A percentile compares a stretch with the other conserved stretches of the same genome.
These are phyloP conservation scores for Kodamaea plutei DNA, from an alignment of 1,139 yeast species.

Conservation along the genomic window DNA sequence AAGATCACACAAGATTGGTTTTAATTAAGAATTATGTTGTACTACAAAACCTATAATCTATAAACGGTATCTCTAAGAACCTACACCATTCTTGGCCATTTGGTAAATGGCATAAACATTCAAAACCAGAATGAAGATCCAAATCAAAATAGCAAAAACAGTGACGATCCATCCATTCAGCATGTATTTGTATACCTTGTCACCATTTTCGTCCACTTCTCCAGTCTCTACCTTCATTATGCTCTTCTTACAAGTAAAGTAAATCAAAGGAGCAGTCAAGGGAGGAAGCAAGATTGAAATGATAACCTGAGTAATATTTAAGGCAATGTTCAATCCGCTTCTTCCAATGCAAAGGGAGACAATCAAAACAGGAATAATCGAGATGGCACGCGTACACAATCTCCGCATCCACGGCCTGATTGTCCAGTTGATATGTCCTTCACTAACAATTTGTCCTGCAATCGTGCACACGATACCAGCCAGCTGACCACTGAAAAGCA, in stretches of 20 bases:
- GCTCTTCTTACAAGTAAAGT: slow-evolving; percentile 58
- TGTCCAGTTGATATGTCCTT: slow-evolving; percentile 74
- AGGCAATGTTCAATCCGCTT: slow-evolving; percentile 62
- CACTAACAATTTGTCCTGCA: slow-evolving; percentile 79
- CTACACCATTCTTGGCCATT: slow-evolving; percentile 46
- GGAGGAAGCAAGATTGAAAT: slow-evolving; percentile 67
- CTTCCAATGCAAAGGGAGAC: slow-evolving; percentile 65
- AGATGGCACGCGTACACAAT: slow-evolving; percentile 64
- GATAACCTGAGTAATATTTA: slow-evolving; percentile 74
- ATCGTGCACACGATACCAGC: slow-evolving; percentile 81
- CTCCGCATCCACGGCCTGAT: slow-evolving; percentile 67
- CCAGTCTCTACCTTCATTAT: slow-evolving; percentile 51
- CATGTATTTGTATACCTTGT: slow-evolving; percentile 41
- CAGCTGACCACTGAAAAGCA: slow-evolving; percentile 73
- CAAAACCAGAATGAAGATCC: slow-evolving; percentile 63
- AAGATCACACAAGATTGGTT: too few species aligned
- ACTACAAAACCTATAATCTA: too few species aligned
- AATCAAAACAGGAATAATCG: slow-evolving; percentile 66
- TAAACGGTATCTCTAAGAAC: too few species aligned
- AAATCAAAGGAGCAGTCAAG: slow-evolving; percentile 71
- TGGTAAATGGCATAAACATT: slow-evolving; percentile 70
- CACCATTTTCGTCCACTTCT: slow-evolving; percentile 12
- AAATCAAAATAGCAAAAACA: slow-evolving; percentile 41
- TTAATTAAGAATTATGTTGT: too few species aligned
- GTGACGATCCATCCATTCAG: slow-evolving; percentile 60